Evolutionary conservation across 768 basidiomycete species (phyloP).

Genomic region (Tylopilus sp.): DNA sequence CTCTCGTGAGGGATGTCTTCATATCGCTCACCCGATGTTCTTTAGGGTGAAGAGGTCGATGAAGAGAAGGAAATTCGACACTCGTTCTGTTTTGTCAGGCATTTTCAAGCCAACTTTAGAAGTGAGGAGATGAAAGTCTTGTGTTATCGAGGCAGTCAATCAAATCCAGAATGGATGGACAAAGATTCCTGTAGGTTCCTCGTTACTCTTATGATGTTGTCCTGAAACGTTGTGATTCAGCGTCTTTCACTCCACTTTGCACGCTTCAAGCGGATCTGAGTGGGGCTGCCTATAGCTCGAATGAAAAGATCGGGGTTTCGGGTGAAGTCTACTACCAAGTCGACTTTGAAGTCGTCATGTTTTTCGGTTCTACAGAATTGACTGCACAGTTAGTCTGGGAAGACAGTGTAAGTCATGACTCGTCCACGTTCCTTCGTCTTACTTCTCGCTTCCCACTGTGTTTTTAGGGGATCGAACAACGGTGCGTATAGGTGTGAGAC

Average conservation of each 20-base stretch:
- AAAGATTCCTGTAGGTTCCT: not conserved
- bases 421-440: too few species aligned
- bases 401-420: not conserved
- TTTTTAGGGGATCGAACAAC: not conserved
- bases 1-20: not conserved
- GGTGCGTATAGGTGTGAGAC: not conserved
- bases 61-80: slow-evolving; percentile 1
- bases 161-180: slow-evolving; percentile 5
- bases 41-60: slow-evolving; percentile 4
- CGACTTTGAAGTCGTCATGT: not conserved
- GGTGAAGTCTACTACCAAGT: slow-evolving; percentile 1
- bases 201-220: not conserved
- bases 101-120: not conserved
- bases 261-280: not conserved
- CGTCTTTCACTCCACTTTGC: not conserved
- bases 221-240: not conserved
- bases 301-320: not conserved
- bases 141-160: slow-evolving; percentile 1
- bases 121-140: not conserved
- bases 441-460: too few species aligned
- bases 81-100: not conserved
- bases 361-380: slow-evolving; percentile 2
- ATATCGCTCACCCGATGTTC: not conserved
- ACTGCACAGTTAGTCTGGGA: slow-evolving; percentile 5
- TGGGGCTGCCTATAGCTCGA: not conserved